phyloP scores from a whole-genome alignment of 2,329 filamentous ascomycete species.

The Microsporum ferrugineum region DNA sequence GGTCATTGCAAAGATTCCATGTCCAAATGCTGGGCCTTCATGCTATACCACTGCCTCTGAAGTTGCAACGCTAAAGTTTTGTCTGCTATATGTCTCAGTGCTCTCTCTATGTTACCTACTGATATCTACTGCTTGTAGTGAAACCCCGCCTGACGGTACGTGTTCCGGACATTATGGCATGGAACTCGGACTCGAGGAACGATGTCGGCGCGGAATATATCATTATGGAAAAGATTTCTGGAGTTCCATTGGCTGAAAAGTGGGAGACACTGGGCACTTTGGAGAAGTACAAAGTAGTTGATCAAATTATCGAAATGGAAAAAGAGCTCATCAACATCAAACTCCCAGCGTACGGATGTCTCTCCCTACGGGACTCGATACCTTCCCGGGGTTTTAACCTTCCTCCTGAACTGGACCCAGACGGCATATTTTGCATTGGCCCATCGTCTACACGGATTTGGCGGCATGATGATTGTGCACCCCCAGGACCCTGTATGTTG shows the following conservation, averaged over 20 bases:
- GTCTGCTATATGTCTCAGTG: neutral
- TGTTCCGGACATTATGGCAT: constrained; percentile 14
- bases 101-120: no score
- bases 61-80: constrained; percentile 15
- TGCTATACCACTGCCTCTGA: constrained; percentile 14
- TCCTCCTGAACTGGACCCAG: constrained; percentile 13
- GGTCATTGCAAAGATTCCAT: constrained; percentile 12
- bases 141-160: constrained; percentile 9
- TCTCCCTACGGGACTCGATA: constrained; percentile 2
- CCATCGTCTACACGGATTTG: constrained; percentile 25
- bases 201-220: constrained; percentile 18
- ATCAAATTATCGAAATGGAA: constrained; percentile 14
- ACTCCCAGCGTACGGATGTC: constrained; percentile 13
- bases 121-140: no score
- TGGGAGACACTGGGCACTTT: constrained; percentile 14
- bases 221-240: constrained; percentile 16
- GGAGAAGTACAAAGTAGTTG: constrained; percentile 15
- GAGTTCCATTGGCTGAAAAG: constrained; percentile 13
- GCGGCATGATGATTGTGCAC: constrained; percentile 23
- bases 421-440: constrained; percentile 25
- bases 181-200: constrained; percentile 13
- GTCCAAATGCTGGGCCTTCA: constrained; percentile 15
- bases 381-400: neutral
- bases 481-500: no score
- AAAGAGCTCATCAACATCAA: constrained; percentile 11